These are phyloP conservation scores for Fusarium sp. DNA, from an alignment of 2,329 filamentous ascomycete species.

Conservation along the genomic window DNA sequence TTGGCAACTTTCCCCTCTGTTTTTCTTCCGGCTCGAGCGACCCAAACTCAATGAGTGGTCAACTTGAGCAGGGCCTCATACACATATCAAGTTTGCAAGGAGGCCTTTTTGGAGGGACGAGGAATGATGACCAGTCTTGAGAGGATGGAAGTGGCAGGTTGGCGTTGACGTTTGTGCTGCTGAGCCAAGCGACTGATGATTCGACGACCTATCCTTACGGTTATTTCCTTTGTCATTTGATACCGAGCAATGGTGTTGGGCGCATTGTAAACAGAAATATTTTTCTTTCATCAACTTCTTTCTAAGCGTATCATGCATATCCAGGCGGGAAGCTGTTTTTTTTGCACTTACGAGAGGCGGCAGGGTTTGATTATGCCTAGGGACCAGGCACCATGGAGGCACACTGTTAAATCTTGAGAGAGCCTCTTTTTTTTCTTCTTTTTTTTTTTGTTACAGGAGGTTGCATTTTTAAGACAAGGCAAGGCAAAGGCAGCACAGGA, in stretches of 20 bases:
- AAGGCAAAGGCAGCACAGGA: constrained; percentile 18
- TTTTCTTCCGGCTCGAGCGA: neutral
- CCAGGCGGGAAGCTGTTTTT: constrained; percentile 22
- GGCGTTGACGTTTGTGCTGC: constrained; percentile 20
- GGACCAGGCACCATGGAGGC: constrained; percentile 22
- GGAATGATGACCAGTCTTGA: constrained; percentile 21
- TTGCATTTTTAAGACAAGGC: constrained; percentile 38
- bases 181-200: constrained; percentile 45
- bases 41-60: constrained; percentile 15
- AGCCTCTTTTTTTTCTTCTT: neutral
- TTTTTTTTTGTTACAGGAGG: constrained; percentile 17
- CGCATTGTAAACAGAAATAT: constrained; percentile 48
- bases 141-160: constrained; percentile 33
- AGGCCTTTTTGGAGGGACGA: constrained; percentile 17
- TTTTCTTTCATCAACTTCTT: constrained; percentile 21
- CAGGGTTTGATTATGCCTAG: constrained; percentile 28
- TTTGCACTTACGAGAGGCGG: constrained; percentile 21
- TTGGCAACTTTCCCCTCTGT: neutral
- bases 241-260: constrained; percentile 54
- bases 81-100: neutral
- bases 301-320: constrained; percentile 36
- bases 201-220: constrained; percentile 45
- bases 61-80: constrained; percentile 4
- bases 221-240: constrained; percentile 47
- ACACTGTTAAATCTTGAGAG: constrained; percentile 19